Evolutionary conservation across 2,329 filamentous ascomycete genomes (phyloP).

Genomic region (Colletotrichum tabaci): DNA sequence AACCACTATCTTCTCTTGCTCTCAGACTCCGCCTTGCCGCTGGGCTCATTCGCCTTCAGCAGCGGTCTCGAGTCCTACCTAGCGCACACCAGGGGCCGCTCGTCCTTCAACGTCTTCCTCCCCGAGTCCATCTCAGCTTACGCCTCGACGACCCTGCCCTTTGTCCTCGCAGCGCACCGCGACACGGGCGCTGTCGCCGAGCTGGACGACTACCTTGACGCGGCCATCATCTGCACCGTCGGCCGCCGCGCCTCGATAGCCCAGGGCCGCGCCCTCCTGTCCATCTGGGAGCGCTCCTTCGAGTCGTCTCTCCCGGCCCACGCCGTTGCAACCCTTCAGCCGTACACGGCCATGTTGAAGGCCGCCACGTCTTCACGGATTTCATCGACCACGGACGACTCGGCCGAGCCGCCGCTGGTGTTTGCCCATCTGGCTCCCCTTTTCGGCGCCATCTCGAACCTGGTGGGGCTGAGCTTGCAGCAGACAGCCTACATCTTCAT

Average conservation of each 20-base stretch:
- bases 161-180: constrained; percentile 78
- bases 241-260: constrained; percentile 81
- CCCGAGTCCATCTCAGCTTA: constrained; percentile 79
- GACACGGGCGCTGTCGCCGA: constrained; percentile 64
- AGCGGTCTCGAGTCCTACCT: constrained; percentile 87
- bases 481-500: constrained; percentile 83
- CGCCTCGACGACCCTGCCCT: constrained; percentile 81
- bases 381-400: constrained; percentile 39
- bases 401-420: constrained; percentile 29
- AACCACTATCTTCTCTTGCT: constrained; percentile 82
- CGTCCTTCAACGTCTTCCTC: constrained; percentile 77
- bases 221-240: constrained; percentile 83
- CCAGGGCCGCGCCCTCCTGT: constrained; percentile 81
- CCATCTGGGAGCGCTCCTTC: constrained; percentile 83
- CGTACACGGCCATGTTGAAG: constrained; percentile 56
- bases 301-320: constrained; percentile 53
- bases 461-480: constrained; percentile 72
- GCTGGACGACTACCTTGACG: constrained; percentile 84
- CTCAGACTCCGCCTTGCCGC: constrained; percentile 84
- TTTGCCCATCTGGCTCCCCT: constrained; percentile 76
- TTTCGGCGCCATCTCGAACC: constrained; percentile 75
- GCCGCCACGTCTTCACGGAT: constrained; percentile 40
- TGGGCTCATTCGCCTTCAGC: constrained; percentile 91
- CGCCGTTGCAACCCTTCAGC: constrained; percentile 48
- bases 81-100: constrained; percentile 70